Base-by-base conservation (phyloP, 2,329 filamentous ascomycete species). In the Chrysoporthe cubensis region DNA sequence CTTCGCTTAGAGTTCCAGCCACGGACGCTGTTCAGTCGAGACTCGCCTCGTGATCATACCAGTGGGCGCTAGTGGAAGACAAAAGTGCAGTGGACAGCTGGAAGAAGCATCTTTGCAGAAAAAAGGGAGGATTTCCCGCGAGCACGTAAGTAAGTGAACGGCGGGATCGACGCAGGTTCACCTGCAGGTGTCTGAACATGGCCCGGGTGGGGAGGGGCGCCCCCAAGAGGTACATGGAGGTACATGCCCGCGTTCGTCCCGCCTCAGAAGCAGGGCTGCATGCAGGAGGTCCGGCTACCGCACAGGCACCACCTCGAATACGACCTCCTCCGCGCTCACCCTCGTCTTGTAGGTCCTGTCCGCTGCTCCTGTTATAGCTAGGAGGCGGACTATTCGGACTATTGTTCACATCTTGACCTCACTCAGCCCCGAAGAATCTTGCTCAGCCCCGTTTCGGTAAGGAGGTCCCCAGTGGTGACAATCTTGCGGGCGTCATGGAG, bases 81-180 rank as follows among this genome's bases (percentile, higher is more conserved):
- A 8, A 44, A 58, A 9, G 37, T 8, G n/a, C n/a, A 16, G 37
- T 60, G 34, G 4, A 21, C 40, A 44, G 9, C 26, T 9, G 57
- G 57, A 44, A 60, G 57, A 16, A 60, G 57, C 57, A 26, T 60
- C 42, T 26, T 11, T 44, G n/a, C 2, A 21, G 57, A n/a, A 26
- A 43, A 43, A 60, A 60, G 57, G 57, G 57, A 60, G 57, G 57
- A 44, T 40, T 60, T 40, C 13, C 18, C 18, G 57, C n/a, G 11
- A 58, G 56, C 40, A 8, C 18, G 14, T 54, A 34, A 26, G 34
- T 16, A 34, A 26, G 34, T 16, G 40, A 40, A 60, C 57, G 57
- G 32, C 57, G 42, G 42, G 57, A 60, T 60, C 57, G 57, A 44
- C 57, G 42, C 37, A 43, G 13, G 16, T 13, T 18, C 13, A n/a